These are phyloP conservation scores for Sphaceloma murrayae DNA, from an alignment of 2,329 filamentous ascomycete species.

Conservation along the genomic window DNA sequence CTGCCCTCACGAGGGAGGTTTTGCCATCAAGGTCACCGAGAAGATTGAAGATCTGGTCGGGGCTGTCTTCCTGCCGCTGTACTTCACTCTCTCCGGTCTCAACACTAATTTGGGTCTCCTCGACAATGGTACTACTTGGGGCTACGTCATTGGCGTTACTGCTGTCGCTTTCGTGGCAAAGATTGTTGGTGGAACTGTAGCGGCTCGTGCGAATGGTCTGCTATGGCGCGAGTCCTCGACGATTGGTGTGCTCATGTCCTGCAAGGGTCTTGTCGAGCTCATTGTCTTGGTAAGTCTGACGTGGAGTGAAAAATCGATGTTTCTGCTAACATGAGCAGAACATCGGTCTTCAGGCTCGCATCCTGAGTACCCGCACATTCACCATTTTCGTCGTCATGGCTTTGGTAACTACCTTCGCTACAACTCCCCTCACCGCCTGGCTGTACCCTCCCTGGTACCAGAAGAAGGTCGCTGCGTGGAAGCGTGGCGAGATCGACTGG, in stretches of 20 bases:
- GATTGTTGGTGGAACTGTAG: conserved; percentile 69
- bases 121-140: conserved; percentile 75
- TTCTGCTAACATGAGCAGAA: conserved; percentile 40
- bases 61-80: conserved; percentile 76
- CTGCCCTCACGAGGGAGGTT: conserved; percentile 79
- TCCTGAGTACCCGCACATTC: conserved; percentile 71
- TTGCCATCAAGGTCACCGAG: conserved; percentile 82
- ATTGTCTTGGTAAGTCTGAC: conserved; percentile 88
- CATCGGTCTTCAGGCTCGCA: conserved; percentile 74
- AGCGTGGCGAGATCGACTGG: conserved; percentile 85
- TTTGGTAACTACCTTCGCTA: conserved; percentile 72
- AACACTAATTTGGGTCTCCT: conserved; percentile 81
- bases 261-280: conserved; percentile 87
- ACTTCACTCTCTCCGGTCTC: conserved; percentile 85
- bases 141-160: conserved; percentile 76
- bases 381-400: conserved; percentile 96
- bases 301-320: conserved; percentile 16
- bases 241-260: conserved; percentile 89
- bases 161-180: conserved; percentile 76
- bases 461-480: conserved; percentile 63
- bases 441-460: conserved; percentile 74
- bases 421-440: conserved; percentile 62
- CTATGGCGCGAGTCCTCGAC: conserved; percentile 85
- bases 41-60: conserved; percentile 89
- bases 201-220: conserved; percentile 64